Conservation (phyloP, 805 yeast species). For the Wickerhamomyces xylosicus region DNA sequence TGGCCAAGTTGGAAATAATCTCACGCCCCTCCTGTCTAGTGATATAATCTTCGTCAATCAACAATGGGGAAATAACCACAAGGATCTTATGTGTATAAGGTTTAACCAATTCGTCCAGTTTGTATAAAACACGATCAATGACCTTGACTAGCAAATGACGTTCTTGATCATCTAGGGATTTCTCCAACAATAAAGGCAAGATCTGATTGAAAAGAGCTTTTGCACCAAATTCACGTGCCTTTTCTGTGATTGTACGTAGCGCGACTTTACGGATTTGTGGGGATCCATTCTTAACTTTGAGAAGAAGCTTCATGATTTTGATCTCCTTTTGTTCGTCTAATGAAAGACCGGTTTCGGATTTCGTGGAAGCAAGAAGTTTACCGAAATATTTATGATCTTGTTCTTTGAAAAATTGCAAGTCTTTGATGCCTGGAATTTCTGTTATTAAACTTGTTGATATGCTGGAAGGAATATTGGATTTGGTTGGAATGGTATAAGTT, state of each 20-base stretch:
- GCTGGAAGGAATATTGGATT: slow-evolving; percentile 19
- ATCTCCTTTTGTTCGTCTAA: slow-evolving; percentile 48
- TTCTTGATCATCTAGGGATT: slow-evolving; percentile 67
- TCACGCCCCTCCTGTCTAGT: slow-evolving; percentile 74
- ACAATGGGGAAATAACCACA: slow-evolving; percentile 65
- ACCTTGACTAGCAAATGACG: slow-evolving; percentile 74
- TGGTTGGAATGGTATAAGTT: slow-evolving; percentile 46
- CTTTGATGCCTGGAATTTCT: slow-evolving; percentile 55
- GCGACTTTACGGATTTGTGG: slow-evolving; percentile 60
- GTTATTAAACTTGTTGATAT: slow-evolving; percentile 28
- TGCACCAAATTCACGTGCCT: slow-evolving; percentile 60
- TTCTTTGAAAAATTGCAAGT: slow-evolving; percentile 57
- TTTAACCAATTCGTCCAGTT: slow-evolving; percentile 50
- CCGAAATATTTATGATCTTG: slow-evolving; percentile 68
- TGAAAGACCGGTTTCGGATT: slow-evolving; percentile 24
- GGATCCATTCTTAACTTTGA: slow-evolving; percentile 72
- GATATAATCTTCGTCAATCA: slow-evolving; percentile 71
- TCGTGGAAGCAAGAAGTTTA: slow-evolving; percentile 31
- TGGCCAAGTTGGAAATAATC: slow-evolving; percentile 61
- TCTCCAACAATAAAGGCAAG: slow-evolving; percentile 70
- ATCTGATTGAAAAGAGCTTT: slow-evolving; percentile 54
- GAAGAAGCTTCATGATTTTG: slow-evolving; percentile 49
- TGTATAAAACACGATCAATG: slow-evolving; percentile 56
- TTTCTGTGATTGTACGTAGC: slow-evolving; percentile 52
- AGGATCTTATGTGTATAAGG: slow-evolving; percentile 70